Evolutionary conservation across 306 rosid species (phyloP), one percentile per base, ranked within the genome.

Genomic region (Senna siamea): DNA sequence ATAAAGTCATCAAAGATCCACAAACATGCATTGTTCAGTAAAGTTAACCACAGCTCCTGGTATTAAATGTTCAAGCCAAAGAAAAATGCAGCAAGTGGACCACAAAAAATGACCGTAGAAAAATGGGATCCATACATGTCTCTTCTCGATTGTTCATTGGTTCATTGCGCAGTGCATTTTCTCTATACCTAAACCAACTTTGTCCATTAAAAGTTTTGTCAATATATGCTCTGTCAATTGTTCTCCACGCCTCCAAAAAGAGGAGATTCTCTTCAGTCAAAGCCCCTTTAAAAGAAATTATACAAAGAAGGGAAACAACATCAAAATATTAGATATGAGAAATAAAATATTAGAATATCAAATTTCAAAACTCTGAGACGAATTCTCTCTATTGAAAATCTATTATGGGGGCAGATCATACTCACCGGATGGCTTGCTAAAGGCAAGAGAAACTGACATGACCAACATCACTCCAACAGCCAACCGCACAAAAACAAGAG

Each of bases 121-220:
- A 44, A 72, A 41, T 53, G 70, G 72, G 82, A 80, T 28, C n/a
- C 76, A 43, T 91, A 94, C 98, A 91, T 56, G 98, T 94, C 70
- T 94, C 90, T 84, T 84, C 87, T 75, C 96, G 81, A 22, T 86
- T 89, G 83, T 89, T 94, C 98, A 94, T 94, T 2, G 90, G 94
- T 72, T 94, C 97, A 76, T 70, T 87, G 70, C 87, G 90, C 50
- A 94, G 78, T 44, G 96, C 97, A 84, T 89, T 80, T 83, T 94
- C 98, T 87, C 98, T 89, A 78, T 89, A 94, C 73, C 89, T 90
- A 79, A 94, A 94, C 98, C 98, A 94, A 83, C 89, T 94, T 61
- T 94, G 98, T 38, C 98, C 98, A 63, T 94, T 89, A 73, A 94
- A 94, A 73, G 75, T 81, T 84, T 94, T 94, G 84, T 91, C 98